Conservation (phyloP, 768 basidiomycete species). For the Clitopilus hobsonii region DNA sequence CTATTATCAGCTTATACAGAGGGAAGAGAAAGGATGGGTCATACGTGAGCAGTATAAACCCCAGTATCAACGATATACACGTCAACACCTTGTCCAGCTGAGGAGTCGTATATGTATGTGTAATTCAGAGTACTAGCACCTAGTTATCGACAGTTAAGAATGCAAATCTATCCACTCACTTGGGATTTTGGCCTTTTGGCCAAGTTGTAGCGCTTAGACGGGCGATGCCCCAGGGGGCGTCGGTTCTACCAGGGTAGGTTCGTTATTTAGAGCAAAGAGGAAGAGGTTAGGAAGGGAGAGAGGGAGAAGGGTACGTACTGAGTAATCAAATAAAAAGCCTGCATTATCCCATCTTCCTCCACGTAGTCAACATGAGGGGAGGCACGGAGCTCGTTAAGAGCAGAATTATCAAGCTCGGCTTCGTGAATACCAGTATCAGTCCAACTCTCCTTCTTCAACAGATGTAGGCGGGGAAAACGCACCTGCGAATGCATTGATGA, state of each 20-base stretch:
- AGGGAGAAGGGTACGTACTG: conserved; percentile 15
- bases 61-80: conserved; percentile 36
- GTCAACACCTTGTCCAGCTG: conserved; percentile 13
- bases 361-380: conserved; percentile 18
- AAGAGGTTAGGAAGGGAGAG: background rate
- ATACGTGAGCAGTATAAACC: conserved; percentile 18
- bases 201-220: conserved; percentile 16
- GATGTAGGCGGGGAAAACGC: background rate
- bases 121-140: conserved; percentile 8
- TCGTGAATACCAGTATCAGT: background rate
- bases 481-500: conserved; percentile 29
- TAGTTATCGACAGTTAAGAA: background rate
- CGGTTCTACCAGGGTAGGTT: conserved; percentile 15
- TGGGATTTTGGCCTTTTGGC: conserved; percentile 12
- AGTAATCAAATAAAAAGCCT: conserved; percentile 13
- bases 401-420: conserved; percentile 13
- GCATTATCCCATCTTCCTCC: conserved; percentile 21
- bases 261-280: background rate
- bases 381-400: conserved; percentile 15
- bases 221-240: conserved; percentile 30
- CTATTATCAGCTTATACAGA: no score
- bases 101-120: conserved; percentile 7
- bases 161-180: background rate
- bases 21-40: no score
- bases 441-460: background rate